Evolutionary conservation across 2,329 filamentous ascomycete species (phyloP), one percentile per base, ranked within the genome.

Genomic region (Lachnellula suecica): DNA sequence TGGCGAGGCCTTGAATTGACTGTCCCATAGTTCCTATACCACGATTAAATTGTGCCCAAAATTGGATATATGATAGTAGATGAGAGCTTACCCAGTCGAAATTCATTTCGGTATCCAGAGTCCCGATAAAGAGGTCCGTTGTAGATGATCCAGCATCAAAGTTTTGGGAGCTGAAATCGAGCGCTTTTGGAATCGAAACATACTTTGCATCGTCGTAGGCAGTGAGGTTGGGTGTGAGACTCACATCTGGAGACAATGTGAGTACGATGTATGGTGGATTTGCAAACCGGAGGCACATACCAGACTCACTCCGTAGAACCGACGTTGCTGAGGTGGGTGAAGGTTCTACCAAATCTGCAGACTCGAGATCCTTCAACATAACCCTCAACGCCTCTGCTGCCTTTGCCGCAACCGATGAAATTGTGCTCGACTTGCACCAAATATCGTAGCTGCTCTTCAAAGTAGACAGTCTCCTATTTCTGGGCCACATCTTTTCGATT

Each of bases 11-110:
- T 55, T 29, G 42, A 55, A 55, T 17, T 49, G 53, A 25, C 31
- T 55, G n/a, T 55, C 53, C 49, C 49, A 55, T 23, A 52, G 40
- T 52, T 34, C 53, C 53, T 52, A 11, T 45, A 22, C 15, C 29
- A 15, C 2, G 15, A 43, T 50, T 37, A 55, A 27, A 10, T 49
- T 9, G 29, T 27, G 35, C 42, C 19, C 5, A 23, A 35, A 40
- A 24, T 42, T 51, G 27, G 52, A 53, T 9, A 8, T 15, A n/a
- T 6, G 7, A 34, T n/a, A n/a, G 31, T 17, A 27, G 11, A 43
- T 23, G 1, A 29, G 15, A 49, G 24, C 49, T 55, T 49, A 55
- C 49, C 49, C 53, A 55, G 45, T 55, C 53, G 20, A 49, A 55
- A 34, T 55, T 52, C 27, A 49, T 49, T 24, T 55, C 53, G 29